These are phyloP conservation scores for Persicaria tinctoria DNA, from an alignment of 148 eudicot genomes.

Conservation along the genomic window DNA sequence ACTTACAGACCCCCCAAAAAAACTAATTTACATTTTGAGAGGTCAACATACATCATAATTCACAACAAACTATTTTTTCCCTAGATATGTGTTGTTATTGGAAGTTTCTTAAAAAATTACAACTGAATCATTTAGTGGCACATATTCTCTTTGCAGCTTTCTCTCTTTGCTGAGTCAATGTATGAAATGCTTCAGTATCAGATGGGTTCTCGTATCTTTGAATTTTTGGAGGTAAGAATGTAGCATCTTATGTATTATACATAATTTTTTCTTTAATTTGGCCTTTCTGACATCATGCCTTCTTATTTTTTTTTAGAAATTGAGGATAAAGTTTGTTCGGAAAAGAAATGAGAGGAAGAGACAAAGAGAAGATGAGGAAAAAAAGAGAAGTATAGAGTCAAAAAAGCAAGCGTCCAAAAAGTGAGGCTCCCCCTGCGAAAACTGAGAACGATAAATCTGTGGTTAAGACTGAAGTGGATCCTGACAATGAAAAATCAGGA, in stretches of 20 bases:
- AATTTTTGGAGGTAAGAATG: slow-evolving; percentile 68
- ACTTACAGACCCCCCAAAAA: too few relatives aligned
- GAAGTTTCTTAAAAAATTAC: background rate
- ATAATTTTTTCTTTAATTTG: background rate
- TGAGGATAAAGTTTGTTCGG: slow-evolving; percentile 54
- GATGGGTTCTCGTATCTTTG: slow-evolving; percentile 70
- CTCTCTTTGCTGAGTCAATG: slow-evolving; percentile 86
- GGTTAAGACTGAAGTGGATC: slow-evolving; percentile 29
- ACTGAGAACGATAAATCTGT: slow-evolving; percentile 33
- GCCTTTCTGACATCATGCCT: background rate
- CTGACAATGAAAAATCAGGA: slow-evolving; percentile 25
- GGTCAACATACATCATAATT: background rate
- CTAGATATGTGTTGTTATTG: background rate
- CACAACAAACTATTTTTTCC: background rate
- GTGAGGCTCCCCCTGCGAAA: slow-evolving; percentile 29
- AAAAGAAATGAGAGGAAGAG: slow-evolving; percentile 78
- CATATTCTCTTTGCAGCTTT: slow-evolving; percentile 46
- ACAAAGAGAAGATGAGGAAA: slow-evolving; percentile 58
- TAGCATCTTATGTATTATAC: background rate
- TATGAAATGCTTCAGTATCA: slow-evolving; percentile 95
- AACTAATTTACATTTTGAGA: too few relatives aligned
- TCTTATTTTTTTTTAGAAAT: slow-evolving; percentile 37
- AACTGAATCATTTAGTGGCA: background rate
- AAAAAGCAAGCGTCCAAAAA: slow-evolving; percentile 56
- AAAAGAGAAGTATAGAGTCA: slow-evolving; percentile 34